Base-by-base conservation (phyloP, 106 monocot genomes). In the Dioscorea dumetorum region DNA sequence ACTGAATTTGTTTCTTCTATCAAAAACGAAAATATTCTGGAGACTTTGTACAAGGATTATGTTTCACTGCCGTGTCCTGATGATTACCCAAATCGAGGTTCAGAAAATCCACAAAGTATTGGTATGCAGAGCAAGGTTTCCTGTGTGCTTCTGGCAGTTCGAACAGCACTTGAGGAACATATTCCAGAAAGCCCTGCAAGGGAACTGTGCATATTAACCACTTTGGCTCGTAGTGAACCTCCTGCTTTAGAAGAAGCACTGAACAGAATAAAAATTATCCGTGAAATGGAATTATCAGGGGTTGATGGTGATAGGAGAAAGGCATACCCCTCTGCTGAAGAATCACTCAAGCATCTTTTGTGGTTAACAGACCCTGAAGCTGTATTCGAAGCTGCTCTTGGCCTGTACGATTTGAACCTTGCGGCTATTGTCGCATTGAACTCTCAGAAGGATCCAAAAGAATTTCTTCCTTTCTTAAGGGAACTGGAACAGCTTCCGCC, bases 381-480 rank as follows among this genome's bases (percentile, higher is more conserved):
- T 73, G 81, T 99, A 50, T 99, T 68, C 79, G 82, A 87, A 72
- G 76, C 93, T 77, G 99, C 99, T 69, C 77, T 99, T 31, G 99
- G 99, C 22, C 75, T 99, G 48, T 99, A 99, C 76, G 99, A 99
- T 78, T 78, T 99, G 64, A 92, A 93, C 50, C 89, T 99, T 78
- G 81, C 93, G 67, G 97, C 97, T 60, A 93, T 99, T 59, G 97
- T 99, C 21, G 97, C 97, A 61, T 66, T 99, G 20, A 90, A 99
- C 61, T 99, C 99, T 71, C 89, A 93, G 63, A 99, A 93, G 71
- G 99, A 99, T 80, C 99, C 99, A 22, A 99, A 99, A 71, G 99
- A 99, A 64, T 99, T 93, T 63, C 76, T 99, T 64, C 93, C 99
- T 63, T 99, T 77, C 64, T 89, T 99, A 56, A 85, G 72, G 72